phyloP scores from a whole-genome alignment of 1,139 yeast genomes.

The Lodderomyces parapsilosis region DNA sequence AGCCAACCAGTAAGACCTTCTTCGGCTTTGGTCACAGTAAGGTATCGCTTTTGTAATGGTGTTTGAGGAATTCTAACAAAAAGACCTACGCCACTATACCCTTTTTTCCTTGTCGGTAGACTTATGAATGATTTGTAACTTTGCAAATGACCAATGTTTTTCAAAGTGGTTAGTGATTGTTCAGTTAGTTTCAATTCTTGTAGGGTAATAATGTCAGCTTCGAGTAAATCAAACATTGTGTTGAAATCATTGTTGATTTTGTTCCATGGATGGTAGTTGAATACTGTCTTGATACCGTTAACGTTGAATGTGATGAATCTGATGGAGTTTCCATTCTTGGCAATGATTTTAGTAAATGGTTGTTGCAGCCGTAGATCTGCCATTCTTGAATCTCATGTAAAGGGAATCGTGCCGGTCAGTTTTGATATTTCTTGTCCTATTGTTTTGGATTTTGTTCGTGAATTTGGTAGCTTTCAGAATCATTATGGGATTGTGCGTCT shows the following conservation, averaged over 20 bases:
- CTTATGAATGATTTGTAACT: constrained; percentile 68
- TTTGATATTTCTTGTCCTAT: too few species aligned
- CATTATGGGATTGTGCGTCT: too few species aligned
- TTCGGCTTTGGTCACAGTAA: constrained; percentile 71
- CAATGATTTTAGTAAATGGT: constrained; percentile 14
- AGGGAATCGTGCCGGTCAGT: too few species aligned
- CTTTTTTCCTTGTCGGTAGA: constrained; percentile 64
- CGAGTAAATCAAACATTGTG: constrained; percentile 49
- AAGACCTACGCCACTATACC: constrained; percentile 91
- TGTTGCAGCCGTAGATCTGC: constrained; percentile 11
- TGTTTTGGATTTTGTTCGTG: too few species aligned
- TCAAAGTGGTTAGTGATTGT: constrained; percentile 39
- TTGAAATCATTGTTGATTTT: constrained; percentile 44
- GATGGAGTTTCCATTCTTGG: constrained; percentile 14
- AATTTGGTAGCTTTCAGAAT: too few species aligned
- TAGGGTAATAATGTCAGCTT: constrained; percentile 76
- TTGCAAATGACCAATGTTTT: constrained; percentile 52
- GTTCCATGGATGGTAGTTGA: constrained; percentile 84
- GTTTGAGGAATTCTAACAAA: constrained; percentile 56
- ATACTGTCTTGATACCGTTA: constrained; percentile 77
- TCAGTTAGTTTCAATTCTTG: constrained; percentile 81
- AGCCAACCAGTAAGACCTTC: constrained; percentile 86
- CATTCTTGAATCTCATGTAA: too few species aligned
- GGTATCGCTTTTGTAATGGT: constrained; percentile 24
- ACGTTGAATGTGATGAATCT: constrained; percentile 77